A percentile compares a stretch with the other conserved stretches of the same genome.
Evolutionary conservation across 2,329 filamentous ascomycete genomes (phyloP).

Genomic region (Calonectria montana): DNA sequence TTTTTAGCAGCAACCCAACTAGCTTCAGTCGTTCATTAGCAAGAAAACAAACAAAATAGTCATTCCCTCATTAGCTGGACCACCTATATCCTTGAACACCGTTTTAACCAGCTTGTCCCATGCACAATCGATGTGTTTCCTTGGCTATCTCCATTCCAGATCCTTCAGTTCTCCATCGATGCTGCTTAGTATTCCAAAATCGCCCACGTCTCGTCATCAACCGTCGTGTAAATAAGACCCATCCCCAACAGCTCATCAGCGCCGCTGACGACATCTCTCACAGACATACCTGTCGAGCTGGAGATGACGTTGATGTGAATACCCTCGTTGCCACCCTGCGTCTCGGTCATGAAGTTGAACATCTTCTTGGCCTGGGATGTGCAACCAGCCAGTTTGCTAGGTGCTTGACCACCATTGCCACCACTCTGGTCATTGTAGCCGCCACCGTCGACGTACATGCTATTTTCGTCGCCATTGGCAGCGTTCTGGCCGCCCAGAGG

Average conservation of each 20-base stretch:
- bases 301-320: constrained; percentile 84
- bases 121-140: constrained; percentile 7
- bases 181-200: constrained; percentile 73
- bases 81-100: constrained; percentile 40
- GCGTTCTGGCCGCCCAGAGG: constrained; percentile 59
- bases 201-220: constrained; percentile 94
- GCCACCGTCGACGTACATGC: constrained; percentile 68
- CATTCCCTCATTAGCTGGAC: constrained; percentile 42
- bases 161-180: neutral
- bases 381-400: constrained; percentile 59
- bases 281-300: constrained; percentile 70
- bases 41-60: constrained; percentile 35
- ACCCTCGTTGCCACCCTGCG: constrained; percentile 82
- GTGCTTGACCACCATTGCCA: constrained; percentile 52
- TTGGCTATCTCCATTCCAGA: neutral
- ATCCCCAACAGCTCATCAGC: constrained; percentile 81
- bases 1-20: constrained; percentile 24
- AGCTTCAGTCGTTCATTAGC: constrained; percentile 43
- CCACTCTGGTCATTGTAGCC: constrained; percentile 51
- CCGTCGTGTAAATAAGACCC: constrained; percentile 87
- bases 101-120: constrained; percentile 37
- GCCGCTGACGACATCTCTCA: constrained; percentile 78
- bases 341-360: constrained; percentile 74
- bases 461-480: constrained; percentile 56
- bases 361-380: constrained; percentile 74